Conservation (phyloP, 306 rosid genomes). For the Sesbania bispinosa region DNA sequence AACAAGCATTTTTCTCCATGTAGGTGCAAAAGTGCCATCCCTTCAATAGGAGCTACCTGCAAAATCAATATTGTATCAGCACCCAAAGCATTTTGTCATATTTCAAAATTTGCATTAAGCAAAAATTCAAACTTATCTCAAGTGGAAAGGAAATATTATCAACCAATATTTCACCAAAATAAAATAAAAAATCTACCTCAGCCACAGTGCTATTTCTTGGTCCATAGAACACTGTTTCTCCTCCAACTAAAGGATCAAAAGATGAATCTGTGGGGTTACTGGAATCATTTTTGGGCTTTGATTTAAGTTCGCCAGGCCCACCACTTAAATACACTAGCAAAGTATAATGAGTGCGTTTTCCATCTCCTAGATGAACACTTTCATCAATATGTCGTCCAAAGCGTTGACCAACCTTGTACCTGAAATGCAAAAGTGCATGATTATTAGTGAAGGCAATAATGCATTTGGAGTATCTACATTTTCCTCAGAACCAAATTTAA, state of each 20-base stretch:
- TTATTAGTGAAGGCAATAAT: slow-evolving; percentile 17
- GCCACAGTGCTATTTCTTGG: slow-evolving; percentile 71
- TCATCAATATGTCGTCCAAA: slow-evolving; percentile 96
- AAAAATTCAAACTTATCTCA: neutral
- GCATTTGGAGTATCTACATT: neutral
- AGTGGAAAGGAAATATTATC: neutral
- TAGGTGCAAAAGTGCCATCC: slow-evolving; percentile 89
- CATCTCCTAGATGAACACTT: slow-evolving; percentile 70
- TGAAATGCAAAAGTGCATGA: slow-evolving; percentile 25
- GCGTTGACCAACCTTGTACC: slow-evolving; percentile 83
- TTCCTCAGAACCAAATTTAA: neutral
- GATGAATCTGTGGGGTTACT: slow-evolving; percentile 37
- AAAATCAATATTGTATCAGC: slow-evolving; percentile 22
- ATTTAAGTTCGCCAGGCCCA: slow-evolving; percentile 54
- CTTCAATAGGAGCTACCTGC: slow-evolving; percentile 85
- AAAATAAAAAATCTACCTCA: slow-evolving; percentile 48
- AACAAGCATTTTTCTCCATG: slow-evolving; percentile 88
- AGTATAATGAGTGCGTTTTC: slow-evolving; percentile 76
- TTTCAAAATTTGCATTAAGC: neutral
- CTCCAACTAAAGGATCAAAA: slow-evolving; percentile 67
- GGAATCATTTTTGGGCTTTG: slow-evolving; percentile 44
- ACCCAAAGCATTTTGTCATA: slow-evolving; percentile 25
- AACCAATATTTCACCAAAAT: neutral
- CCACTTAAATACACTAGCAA: slow-evolving; percentile 84
- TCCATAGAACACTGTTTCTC: slow-evolving; percentile 92